A percentile compares a stretch with the other conserved stretches of the same genome.
Evolutionary conservation across 169 alveolate species (phyloP).

Genomic region (Neospora caninum): DNA sequence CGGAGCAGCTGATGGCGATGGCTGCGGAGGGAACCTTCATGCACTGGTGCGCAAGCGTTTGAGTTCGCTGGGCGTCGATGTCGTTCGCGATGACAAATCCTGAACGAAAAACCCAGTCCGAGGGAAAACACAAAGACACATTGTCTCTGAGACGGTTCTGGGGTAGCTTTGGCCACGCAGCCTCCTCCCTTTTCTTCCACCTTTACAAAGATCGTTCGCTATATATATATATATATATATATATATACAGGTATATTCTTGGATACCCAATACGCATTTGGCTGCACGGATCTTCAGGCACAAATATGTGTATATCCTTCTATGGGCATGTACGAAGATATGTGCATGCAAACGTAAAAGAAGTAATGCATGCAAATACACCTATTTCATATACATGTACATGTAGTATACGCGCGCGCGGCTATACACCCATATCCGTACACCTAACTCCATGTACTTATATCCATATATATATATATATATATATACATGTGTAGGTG

Average conservation of each 20-base stretch:
- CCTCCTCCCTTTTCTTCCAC: too few relatives aligned
- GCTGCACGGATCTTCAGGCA: too few relatives aligned
- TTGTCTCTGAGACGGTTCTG: not conserved
- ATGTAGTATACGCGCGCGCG: too few relatives aligned
- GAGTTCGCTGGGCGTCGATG: constrained; percentile 92
- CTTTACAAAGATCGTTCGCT: too few relatives aligned
- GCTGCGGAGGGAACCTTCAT: constrained; percentile 87
- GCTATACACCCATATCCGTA: too few relatives aligned
- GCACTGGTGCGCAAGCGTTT: constrained; percentile 88
- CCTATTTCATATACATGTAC: too few relatives aligned
- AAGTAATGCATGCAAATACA: too few relatives aligned
- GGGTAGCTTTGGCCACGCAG: too few relatives aligned
- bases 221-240: not conserved
- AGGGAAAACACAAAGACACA: not conserved
- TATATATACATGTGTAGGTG: not conserved
- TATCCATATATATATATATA: not conserved
- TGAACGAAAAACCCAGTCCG: not conserved
- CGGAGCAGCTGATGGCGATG: constrained; percentile 86
- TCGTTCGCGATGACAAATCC: constrained; percentile 92
- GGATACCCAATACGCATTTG: not conserved
- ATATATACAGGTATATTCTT: not conserved
- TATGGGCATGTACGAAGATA: not conserved
- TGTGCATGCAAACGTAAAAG: too few relatives aligned
- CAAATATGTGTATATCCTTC: not conserved
- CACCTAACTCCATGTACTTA: not conserved